phyloP scores from a whole-genome alignment of 192 early-diverging fungal genomes.

The Lobosporangium transversale region DNA sequence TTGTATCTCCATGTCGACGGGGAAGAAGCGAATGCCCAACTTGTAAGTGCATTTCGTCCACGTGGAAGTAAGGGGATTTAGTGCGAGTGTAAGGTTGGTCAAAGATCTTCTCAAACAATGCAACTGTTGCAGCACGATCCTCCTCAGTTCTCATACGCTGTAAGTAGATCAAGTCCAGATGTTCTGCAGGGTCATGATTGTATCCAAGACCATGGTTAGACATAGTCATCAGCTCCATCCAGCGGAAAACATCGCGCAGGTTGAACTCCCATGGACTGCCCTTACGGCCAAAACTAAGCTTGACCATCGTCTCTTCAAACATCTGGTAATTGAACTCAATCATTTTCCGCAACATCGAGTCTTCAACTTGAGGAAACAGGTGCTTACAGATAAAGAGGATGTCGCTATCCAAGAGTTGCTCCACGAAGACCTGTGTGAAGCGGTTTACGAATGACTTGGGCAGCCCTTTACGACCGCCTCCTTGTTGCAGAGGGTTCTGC shows the following conservation, averaged over 20 bases:
- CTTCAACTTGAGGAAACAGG: conserved; percentile 63
- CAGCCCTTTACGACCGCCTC: conserved; percentile 98
- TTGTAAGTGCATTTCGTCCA: conserved; percentile 62
- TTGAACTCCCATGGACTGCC: conserved; percentile 99
- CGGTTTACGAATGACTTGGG: conserved; percentile 97
- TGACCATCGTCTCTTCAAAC: conserved; percentile 86
- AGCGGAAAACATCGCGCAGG: conserved; percentile 94
- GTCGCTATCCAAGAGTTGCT: conserved; percentile 82
- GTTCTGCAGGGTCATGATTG: conserved; percentile 69
- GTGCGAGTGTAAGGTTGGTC: conserved; percentile 48
- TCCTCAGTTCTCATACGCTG: conserved; percentile 87
- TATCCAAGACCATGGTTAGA: conserved; percentile 47
- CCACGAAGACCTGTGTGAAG: conserved; percentile 95
- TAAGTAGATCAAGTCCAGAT: conserved; percentile 85
- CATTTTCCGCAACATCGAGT: conserved; percentile 63
- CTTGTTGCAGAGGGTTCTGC: conserved; percentile 96
- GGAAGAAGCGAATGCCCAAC: conserved; percentile 71
- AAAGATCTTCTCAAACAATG: conserved; percentile 68
- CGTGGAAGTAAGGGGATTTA: conserved; percentile 57
- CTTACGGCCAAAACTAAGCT: conserved; percentile 72
- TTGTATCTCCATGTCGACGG: conserved; percentile 48
- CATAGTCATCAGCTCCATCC: conserved; percentile 85
- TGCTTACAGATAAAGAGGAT: conserved; percentile 76
- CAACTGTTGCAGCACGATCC: conserved; percentile 73
- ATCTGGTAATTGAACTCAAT: conserved; percentile 87